phyloP scores from a whole-genome alignment of 129 eudicot genomes.

The Artemisia annua region DNA sequence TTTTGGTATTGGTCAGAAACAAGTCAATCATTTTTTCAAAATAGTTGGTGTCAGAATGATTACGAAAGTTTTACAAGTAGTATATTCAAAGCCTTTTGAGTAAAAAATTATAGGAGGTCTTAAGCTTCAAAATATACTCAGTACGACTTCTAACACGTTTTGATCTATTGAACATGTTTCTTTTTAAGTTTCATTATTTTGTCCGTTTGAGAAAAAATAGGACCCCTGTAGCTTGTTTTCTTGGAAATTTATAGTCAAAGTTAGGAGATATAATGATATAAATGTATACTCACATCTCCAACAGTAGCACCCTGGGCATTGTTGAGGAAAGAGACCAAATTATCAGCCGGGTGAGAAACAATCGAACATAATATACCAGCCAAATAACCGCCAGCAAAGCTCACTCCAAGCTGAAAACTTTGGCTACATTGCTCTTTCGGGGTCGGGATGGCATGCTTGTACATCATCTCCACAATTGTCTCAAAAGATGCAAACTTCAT shows the following conservation, averaged over 20 bases:
- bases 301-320: slow-evolving; percentile 81
- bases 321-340: slow-evolving; percentile 86
- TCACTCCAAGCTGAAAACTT: slow-evolving; percentile 67
- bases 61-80: too few relatives aligned
- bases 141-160: neutral
- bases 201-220: neutral
- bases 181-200: neutral
- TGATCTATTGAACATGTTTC: neutral
- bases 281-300: slow-evolving; percentile 56
- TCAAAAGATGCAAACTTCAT: slow-evolving; percentile 93
- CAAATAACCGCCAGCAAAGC: slow-evolving; percentile 83
- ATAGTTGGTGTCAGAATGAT: too few relatives aligned
- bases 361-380: slow-evolving; percentile 81
- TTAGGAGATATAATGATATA: neutral
- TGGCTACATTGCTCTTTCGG: slow-evolving; percentile 81
- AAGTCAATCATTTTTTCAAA: neutral
- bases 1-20: neutral
- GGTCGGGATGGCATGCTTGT: slow-evolving; percentile 66
- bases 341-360: slow-evolving; percentile 90
- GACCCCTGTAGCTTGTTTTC: neutral
- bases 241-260: neutral
- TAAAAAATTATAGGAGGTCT: neutral
- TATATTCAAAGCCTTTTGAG: too few relatives aligned
- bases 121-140: neutral
- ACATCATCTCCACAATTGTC: slow-evolving; percentile 61